Evolutionary conservation across 78 protist species (phyloP).

Genomic region (Dictyostelium capitatum): DNA sequence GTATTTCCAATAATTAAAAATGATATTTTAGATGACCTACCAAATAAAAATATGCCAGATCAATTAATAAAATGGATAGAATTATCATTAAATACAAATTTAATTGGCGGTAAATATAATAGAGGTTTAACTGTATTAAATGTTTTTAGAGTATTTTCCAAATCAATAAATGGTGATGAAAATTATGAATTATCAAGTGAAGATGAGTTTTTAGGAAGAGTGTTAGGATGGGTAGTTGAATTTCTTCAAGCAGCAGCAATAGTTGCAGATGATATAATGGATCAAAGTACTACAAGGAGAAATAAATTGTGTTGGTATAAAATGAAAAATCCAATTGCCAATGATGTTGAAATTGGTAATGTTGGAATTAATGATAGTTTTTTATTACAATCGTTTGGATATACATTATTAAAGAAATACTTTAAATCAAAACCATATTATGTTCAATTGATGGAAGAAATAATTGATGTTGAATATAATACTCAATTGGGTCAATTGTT

Average conservation of each 20-base stretch:
- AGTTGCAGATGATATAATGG: conserved; percentile 99
- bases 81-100: conserved; percentile 17
- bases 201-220: conserved; percentile 55
- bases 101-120: conserved; percentile 90
- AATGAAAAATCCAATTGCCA: background rate
- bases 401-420: background rate
- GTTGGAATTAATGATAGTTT: background rate
- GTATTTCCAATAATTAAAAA: conserved; percentile 43
- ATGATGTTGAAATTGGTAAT: background rate
- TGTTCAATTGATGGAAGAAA: background rate
- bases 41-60: conserved; percentile 23
- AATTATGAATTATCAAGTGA: conserved; percentile 34
- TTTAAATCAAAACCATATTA: conserved; percentile 16
- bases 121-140: conserved; percentile 91
- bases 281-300: conserved; percentile 94
- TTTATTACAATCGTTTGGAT: background rate
- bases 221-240: conserved; percentile 96
- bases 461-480: background rate
- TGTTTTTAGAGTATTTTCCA: background rate
- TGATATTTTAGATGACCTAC: conserved; percentile 34
- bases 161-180: conserved; percentile 8
- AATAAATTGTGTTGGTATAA: conserved; percentile 97
- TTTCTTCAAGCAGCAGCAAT: conserved; percentile 96
- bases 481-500: conserved; percentile 1
- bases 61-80: conserved; percentile 40